phyloP scores from a whole-genome alignment of 2,329 filamentous ascomycete species.

The Trichoderma afroharzianum region DNA sequence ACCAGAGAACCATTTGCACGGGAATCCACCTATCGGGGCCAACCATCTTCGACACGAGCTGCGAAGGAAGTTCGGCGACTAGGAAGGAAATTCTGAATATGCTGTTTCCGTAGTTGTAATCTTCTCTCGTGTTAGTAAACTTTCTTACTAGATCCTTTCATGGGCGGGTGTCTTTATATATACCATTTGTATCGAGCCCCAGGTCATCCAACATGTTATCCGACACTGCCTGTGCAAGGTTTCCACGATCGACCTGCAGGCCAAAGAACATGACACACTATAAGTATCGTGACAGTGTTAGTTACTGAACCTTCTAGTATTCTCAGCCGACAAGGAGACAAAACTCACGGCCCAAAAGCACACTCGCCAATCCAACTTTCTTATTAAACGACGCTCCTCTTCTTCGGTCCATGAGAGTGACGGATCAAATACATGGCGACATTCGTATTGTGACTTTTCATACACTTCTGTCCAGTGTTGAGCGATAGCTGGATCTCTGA shows the following conservation, averaged over 20 bases:
- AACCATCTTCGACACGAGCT: slow-evolving; percentile 8
- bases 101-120: slow-evolving; percentile 6
- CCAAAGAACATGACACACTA: slow-evolving; percentile 12
- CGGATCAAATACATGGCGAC: slow-evolving; percentile 6
- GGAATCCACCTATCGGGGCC: slow-evolving; percentile 7
- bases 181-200: slow-evolving; percentile 3
- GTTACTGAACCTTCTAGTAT: rapidly evolving
- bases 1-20: slow-evolving; percentile 9
- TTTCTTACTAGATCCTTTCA: too few relatives aligned
- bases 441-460: slow-evolving; percentile 6
- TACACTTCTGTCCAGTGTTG: slow-evolving; percentile 7
- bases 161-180: rapidly evolving
- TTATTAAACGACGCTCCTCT: not conserved
- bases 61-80: slow-evolving; percentile 1
- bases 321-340: rapidly evolving
- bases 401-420: not conserved
- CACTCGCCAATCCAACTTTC: not conserved
- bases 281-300: not conserved
- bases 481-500: not conserved
- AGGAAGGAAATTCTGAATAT: slow-evolving; percentile 3
- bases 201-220: slow-evolving; percentile 9
- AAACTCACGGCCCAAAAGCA: slow-evolving; percentile 3
- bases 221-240: slow-evolving; percentile 6
- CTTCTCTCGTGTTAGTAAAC: not conserved
- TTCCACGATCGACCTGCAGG: slow-evolving; percentile 5